These are phyloP conservation scores for Brassica cretica DNA, from an alignment of 345 rosid genomes.

Conservation along the genomic window DNA sequence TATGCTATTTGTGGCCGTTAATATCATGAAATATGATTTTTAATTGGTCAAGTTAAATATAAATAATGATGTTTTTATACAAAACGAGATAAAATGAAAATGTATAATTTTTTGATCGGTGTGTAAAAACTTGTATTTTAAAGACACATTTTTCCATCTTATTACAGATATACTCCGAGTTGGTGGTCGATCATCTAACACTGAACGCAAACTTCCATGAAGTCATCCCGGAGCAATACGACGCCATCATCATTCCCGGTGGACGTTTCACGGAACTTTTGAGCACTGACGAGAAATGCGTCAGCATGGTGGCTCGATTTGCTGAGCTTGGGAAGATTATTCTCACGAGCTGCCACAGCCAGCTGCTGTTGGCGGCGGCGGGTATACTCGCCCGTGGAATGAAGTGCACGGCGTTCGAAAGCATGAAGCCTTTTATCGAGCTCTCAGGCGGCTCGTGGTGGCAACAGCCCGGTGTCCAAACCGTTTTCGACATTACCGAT, in stretches of 20 bases:
- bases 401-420: constrained; percentile 52
- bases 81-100: not conserved
- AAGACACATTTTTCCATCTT: not conserved
- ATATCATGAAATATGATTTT: not conserved
- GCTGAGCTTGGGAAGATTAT: constrained; percentile 47
- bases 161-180: constrained; percentile 45
- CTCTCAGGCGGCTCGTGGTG: constrained; percentile 57
- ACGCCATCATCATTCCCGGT: constrained; percentile 49
- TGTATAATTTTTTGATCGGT: not conserved
- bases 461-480: constrained; percentile 41
- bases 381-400: constrained; percentile 47
- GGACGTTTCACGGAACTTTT: constrained; percentile 52
- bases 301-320: constrained; percentile 39
- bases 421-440: constrained; percentile 56
- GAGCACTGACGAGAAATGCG: constrained; percentile 44
- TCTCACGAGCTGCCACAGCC: constrained; percentile 56
- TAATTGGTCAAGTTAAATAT: not conserved
- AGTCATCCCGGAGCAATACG: constrained; percentile 42
- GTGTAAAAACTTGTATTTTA: not conserved
- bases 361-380: constrained; percentile 46
- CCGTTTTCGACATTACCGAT: constrained; percentile 42
- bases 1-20: not conserved
- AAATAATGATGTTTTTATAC: not conserved
- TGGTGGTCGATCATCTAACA: constrained; percentile 47
- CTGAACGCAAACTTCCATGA: constrained; percentile 50